Evolutionary conservation across 2,329 filamentous ascomycete species (phyloP).

Genomic region (Fusarium equiseti): DNA sequence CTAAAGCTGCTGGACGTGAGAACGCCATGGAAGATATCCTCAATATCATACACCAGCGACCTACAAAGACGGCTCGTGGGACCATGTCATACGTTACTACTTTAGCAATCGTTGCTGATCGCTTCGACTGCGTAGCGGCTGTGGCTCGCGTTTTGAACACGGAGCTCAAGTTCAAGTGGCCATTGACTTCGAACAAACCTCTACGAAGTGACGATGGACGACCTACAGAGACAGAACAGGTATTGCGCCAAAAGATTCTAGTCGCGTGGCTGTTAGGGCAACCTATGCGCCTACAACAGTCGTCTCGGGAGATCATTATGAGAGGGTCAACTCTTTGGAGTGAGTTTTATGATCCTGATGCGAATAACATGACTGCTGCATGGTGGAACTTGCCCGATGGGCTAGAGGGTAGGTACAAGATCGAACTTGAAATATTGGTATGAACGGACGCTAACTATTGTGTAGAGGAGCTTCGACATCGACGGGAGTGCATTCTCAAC

Average conservation of each 20-base stretch:
- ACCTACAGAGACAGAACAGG: constrained; percentile 68
- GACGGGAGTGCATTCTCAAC: constrained; percentile 74
- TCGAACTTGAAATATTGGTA: neutral
- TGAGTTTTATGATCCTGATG: constrained; percentile 52
- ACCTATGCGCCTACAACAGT: constrained; percentile 68
- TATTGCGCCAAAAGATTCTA: constrained; percentile 76
- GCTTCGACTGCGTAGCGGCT: constrained; percentile 73
- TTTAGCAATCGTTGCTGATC: constrained; percentile 77
- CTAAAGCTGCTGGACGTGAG: constrained; percentile 69
- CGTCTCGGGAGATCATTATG: constrained; percentile 74
- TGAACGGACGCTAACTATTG: constrained; percentile 15
- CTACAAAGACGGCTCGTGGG: constrained; percentile 55
- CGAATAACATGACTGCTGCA: constrained; percentile 55
- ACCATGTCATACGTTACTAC: constrained; percentile 74
- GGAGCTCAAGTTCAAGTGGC: constrained; percentile 67
- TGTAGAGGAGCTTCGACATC: constrained; percentile 73
- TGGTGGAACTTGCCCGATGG: constrained; percentile 81
- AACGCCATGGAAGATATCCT: constrained; percentile 75
- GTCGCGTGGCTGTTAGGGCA: constrained; percentile 75
- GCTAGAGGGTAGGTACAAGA: constrained; percentile 67
- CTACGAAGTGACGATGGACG: constrained; percentile 54
- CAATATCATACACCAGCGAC: constrained; percentile 70
- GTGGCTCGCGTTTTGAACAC: constrained; percentile 67
- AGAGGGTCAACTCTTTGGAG: constrained; percentile 73
- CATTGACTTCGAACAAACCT: constrained; percentile 57